Evolutionary conservation across 106 monocot genomes (phyloP).

Genomic region (Vanilla planifolia): DNA sequence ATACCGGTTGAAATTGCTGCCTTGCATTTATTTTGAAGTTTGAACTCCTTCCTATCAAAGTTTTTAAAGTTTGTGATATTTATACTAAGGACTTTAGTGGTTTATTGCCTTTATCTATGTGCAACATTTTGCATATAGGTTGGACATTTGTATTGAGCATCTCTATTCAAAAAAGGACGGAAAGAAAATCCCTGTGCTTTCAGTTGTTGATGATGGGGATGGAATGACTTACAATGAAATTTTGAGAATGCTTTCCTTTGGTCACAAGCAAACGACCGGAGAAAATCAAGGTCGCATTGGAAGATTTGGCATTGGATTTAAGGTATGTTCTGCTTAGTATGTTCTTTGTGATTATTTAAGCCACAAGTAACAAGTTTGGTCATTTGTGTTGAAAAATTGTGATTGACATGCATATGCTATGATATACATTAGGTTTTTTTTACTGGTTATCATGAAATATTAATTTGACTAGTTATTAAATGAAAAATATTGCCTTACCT

Average conservation of each 20-base stretch:
- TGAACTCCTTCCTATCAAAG: neutral
- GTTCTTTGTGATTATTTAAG: too few species aligned
- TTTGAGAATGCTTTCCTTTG: conserved; percentile 68
- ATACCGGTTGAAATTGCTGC: neutral
- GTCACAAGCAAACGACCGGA: conserved; percentile 34
- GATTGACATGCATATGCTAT: too few species aligned
- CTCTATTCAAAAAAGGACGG: conserved; percentile 45
- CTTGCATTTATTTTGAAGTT: conserved; percentile 1
- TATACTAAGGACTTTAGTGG: neutral
- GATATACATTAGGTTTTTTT: too few species aligned
- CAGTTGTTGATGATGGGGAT: conserved; percentile 61
- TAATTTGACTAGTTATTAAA: too few species aligned
- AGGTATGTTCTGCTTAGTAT: too few species aligned
- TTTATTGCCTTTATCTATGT: conserved; percentile 3
- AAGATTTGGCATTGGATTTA: conserved; percentile 79
- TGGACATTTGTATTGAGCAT: conserved; percentile 44
- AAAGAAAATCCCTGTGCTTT: conserved; percentile 51
- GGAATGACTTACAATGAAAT: conserved; percentile 67
- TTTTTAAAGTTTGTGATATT: neutral
- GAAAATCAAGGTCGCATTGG: conserved; percentile 43
- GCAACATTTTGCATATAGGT: conserved; percentile 23
- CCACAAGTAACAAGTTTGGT: neutral
- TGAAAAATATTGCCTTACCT: too few species aligned
- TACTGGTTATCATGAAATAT: too few species aligned
- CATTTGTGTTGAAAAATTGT: neutral